Base-by-base conservation (phyloP, 78 protist species). In the Polysphondylium violaceum region DNA sequence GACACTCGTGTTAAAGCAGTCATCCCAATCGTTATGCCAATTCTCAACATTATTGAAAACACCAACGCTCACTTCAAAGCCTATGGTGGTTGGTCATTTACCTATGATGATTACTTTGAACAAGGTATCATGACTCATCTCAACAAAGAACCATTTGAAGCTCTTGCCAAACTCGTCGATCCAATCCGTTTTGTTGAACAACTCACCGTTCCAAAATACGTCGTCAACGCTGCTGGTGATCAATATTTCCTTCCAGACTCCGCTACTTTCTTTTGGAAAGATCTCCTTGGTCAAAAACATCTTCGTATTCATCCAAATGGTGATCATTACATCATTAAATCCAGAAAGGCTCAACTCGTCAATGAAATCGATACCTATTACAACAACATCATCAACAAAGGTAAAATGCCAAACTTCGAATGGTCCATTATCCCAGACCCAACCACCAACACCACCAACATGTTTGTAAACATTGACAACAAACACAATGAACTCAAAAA, bases 1-100 rank as follows among this genome's bases (percentile, higher is more conserved):
- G 94, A 88, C 23, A 50, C 61, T 47, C 85, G 95, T 47, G 91
- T 92, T 67, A 56, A 58, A 17, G 95, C 59, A 38, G 55, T 64
- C 16, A 59, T 68, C 11, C 95, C 95, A 27, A 81, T 92, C 51
- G 95, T 92, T 33, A 25, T 69, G 9, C 83, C 81, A 73, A 19
- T 92, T 33, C n/a, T 67, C 3, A 41, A 67, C 8, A 8, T 86
- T 11, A 72, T 43, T 1, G 47, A 33, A 4, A 51, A 61, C 51
- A 64, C 53, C 2, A 56, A 58, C 3, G 38, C 25, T 19, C 92
- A 86, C 21, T 25, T 23, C 58, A 47, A 71, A n/a, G 31, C 73
- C 12, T 86, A 86, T 19, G 92, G 92, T 35, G 72, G 59, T 56
- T 86, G 50, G 61, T 75, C 87, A 23, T 86, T 65, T 33, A 79